A percentile compares a stretch with the other conserved stretches of the same genome.
Evolutionary conservation across 192 early-diverging fungal genomes (phyloP).

Genomic region (Coemansia javaensis): DNA sequence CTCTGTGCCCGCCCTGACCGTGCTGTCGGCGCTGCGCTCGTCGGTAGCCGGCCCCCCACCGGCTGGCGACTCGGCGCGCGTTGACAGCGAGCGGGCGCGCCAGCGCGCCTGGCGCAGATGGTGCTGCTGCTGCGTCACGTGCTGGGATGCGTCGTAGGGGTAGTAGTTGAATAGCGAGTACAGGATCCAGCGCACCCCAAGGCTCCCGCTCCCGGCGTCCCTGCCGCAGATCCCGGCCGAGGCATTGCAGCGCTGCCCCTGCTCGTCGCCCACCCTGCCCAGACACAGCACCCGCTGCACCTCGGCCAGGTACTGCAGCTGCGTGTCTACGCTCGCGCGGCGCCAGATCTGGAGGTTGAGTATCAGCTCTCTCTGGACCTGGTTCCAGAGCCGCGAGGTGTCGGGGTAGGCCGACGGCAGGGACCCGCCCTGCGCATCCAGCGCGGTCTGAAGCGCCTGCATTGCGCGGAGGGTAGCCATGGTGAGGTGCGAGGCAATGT

Average conservation of each 20-base stretch:
- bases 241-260: constrained; percentile 26
- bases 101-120: background rate
- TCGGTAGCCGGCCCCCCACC: background rate
- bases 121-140: constrained; percentile 22
- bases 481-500: constrained; percentile 13
- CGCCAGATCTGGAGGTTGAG: constrained; percentile 36
- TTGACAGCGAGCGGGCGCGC: constrained; percentile 5
- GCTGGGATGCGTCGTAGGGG: constrained; percentile 41
- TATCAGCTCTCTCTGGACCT: constrained; percentile 25
- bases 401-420: constrained; percentile 11
- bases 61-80: constrained; percentile 4
- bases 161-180: constrained; percentile 34
- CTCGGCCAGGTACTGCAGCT: constrained; percentile 22
- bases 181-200: constrained; percentile 37
- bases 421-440: constrained; percentile 34
- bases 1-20: background rate
- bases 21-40: too few species aligned
- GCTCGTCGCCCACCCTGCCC: constrained; percentile 19
- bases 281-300: constrained; percentile 17
- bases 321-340: constrained; percentile 9
- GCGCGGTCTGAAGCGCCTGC: constrained; percentile 24
- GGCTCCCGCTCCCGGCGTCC: constrained; percentile 1
- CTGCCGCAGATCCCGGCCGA: constrained; percentile 15
- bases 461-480: constrained; percentile 24
- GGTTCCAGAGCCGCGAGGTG: constrained; percentile 28